Conservation (phyloP, 306 rosid species). For the Cicer cuneatum region DNA sequence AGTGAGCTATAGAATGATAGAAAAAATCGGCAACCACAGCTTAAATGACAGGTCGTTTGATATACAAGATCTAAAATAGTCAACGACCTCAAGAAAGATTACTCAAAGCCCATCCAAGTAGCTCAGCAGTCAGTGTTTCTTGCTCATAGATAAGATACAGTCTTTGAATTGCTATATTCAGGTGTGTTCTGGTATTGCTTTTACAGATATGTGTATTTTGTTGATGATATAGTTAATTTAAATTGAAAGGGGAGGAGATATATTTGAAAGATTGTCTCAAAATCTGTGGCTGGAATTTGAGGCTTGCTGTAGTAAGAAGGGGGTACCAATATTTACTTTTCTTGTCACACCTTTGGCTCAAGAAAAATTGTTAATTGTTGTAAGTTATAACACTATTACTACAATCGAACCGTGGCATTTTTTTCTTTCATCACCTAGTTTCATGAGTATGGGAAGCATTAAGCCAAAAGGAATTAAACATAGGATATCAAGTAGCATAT, state of each 20-base stretch:
- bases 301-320: constrained; percentile 26
- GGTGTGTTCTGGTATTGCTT: constrained; percentile 28
- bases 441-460: constrained; percentile 1
- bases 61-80: constrained; percentile 12
- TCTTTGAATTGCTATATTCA: constrained; percentile 38
- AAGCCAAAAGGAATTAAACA: neutral
- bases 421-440: constrained; percentile 10
- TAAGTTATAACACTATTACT: neutral
- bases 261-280: constrained; percentile 9
- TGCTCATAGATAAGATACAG: constrained; percentile 18
- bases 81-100: constrained; percentile 29
- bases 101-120: constrained; percentile 29
- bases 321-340: constrained; percentile 14
- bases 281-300: constrained; percentile 20
- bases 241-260: constrained; percentile 23
- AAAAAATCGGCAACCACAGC: constrained; percentile 17
- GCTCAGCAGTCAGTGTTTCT: constrained; percentile 32
- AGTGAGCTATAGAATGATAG: constrained; percentile 32
- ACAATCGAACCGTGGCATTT: neutral
- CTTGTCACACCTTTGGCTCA: constrained; percentile 12
- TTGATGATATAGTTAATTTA: constrained; percentile 20
- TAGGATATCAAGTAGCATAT: neutral
- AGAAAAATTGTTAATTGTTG: neutral
- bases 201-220: constrained; percentile 14
- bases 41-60: constrained; percentile 28